Conservation (phyloP, 2,329 filamentous ascomycete genomes). For the Ophiocordyceps camponoti-leonardi region DNA sequence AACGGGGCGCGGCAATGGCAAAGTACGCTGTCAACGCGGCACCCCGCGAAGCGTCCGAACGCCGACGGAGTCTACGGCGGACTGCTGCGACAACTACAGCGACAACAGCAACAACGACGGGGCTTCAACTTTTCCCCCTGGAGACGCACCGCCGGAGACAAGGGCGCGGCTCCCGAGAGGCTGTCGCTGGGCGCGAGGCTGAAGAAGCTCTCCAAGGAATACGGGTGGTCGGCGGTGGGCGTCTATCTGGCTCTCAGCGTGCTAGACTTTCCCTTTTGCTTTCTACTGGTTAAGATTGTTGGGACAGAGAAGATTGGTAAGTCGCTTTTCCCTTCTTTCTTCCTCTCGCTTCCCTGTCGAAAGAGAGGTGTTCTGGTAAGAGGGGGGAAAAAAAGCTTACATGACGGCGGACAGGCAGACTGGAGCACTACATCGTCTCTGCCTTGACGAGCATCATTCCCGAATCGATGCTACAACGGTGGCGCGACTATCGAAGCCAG, state of each 20-base stretch:
- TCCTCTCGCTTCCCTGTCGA: not conserved
- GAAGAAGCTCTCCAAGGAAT: conserved; percentile 75
- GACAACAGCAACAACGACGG: conserved; percentile 2
- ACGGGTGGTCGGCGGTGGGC: conserved; percentile 86
- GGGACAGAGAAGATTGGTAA: conserved; percentile 75
- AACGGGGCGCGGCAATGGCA: conserved; percentile 1
- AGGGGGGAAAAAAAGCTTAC: not conserved
- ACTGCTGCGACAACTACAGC: too few relatives aligned
- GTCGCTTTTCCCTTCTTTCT: conserved; percentile 4
- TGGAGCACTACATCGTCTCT: conserved; percentile 52
- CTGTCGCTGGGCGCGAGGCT: conserved; percentile 51
- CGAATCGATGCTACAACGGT: conserved; percentile 35
- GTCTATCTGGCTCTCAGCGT: conserved; percentile 74
- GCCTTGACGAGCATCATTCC: conserved; percentile 41
- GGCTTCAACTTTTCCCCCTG: conserved; percentile 18
- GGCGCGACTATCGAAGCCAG: conserved; percentile 29
- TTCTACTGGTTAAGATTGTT: conserved; percentile 64
- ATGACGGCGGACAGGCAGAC: conserved; percentile 23
- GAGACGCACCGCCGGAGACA: conserved; percentile 8
- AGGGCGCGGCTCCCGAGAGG: conserved; percentile 7
- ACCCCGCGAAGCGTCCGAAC: conserved; percentile 1
- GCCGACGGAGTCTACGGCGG: too few relatives aligned
- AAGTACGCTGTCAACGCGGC: not conserved
- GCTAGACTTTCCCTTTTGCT: conserved; percentile 90
- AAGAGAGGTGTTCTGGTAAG: too few relatives aligned